Conservation (phyloP, 2,329 filamentous ascomycete species). For the Huntiella decipiens region DNA sequence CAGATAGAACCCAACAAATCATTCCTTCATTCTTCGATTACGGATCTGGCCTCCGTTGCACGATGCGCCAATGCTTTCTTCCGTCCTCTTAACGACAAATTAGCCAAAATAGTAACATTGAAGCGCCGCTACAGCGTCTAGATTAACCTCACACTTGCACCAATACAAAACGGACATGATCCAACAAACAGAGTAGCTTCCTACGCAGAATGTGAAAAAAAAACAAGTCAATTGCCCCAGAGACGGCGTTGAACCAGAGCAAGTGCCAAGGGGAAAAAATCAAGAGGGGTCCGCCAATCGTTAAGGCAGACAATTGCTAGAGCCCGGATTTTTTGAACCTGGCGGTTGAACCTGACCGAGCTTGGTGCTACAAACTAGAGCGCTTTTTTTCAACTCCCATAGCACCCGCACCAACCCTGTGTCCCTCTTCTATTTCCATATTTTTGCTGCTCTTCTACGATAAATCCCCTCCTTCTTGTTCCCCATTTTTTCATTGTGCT, state of each 20-base stretch:
- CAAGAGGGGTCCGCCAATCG: constrained; percentile 6
- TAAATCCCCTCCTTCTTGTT: constrained; percentile 7
- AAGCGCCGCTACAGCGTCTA: too few species aligned
- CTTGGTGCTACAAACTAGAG: constrained; percentile 2
- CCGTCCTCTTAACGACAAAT: too few species aligned
- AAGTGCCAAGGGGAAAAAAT: neutral
- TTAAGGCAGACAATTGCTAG: constrained; percentile 9
- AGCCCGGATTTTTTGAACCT: constrained; percentile 1
- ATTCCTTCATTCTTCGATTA: too few species aligned
- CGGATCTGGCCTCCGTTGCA: too few species aligned
- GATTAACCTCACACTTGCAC: too few species aligned
- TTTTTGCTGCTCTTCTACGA: constrained; percentile 5
- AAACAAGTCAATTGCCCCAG: neutral
- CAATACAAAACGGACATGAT: neutral
- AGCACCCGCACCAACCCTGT: constrained; percentile 1
- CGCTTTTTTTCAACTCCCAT: constrained; percentile 5
- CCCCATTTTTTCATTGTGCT: constrained; percentile 3
- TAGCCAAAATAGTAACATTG: too few species aligned
- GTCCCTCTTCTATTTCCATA: constrained; percentile 3
- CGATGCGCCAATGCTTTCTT: too few species aligned
- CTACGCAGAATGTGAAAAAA: neutral
- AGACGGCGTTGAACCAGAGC: neutral
- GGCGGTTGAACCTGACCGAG: too few species aligned
- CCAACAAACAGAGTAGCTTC: neutral
- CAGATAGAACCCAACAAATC: too few species aligned